Conservation (phyloP, 352 stramenopile genomes). For the Lagenidium giganteum region DNA sequence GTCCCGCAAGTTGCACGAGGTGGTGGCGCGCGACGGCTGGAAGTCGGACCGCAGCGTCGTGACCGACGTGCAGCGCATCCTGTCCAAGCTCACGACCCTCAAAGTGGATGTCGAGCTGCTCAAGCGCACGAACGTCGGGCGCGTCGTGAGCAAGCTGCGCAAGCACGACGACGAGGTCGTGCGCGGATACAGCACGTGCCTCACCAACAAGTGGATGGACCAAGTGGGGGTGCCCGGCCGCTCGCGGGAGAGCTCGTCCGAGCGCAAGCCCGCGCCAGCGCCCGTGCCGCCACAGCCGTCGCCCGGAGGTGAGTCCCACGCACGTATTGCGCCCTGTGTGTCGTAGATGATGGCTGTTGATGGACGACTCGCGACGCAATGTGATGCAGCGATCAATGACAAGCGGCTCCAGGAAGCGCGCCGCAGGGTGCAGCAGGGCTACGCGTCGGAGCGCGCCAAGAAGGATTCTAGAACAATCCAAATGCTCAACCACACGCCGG, state of each 20-base stretch:
- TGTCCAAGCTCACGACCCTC: slow-evolving; percentile 56
- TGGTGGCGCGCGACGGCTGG: slow-evolving; percentile 55
- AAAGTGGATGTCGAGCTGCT: slow-evolving; percentile 58
- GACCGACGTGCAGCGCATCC: slow-evolving; percentile 43
- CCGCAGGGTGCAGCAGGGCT: slow-evolving; percentile 47
- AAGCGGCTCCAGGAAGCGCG: slow-evolving; percentile 48
- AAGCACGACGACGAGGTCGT: slow-evolving; percentile 70
- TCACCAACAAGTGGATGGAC: slow-evolving; percentile 71
- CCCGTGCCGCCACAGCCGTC: too few relatives aligned
- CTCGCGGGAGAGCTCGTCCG: not conserved
- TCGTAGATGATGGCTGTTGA: not conserved
- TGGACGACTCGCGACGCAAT: not conserved
- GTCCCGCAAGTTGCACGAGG: slow-evolving; percentile 46
- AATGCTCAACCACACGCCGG: slow-evolving; percentile 44
- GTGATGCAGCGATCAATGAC: slow-evolving; percentile 20
- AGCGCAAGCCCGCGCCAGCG: slow-evolving; percentile 1
- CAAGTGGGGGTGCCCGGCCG: slow-evolving; percentile 59
- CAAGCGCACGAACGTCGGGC: slow-evolving; percentile 55
- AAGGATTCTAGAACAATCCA: slow-evolving; percentile 53
- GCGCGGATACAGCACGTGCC: slow-evolving; percentile 49
- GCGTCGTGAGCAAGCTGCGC: slow-evolving; percentile 66
- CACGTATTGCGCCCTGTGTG: too few relatives aligned
- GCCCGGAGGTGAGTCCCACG: too few relatives aligned
- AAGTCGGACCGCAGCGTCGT: slow-evolving; percentile 36
- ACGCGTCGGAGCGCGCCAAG: slow-evolving; percentile 52